Evolutionary conservation across 1,139 yeast genomes (phyloP), one percentile per base, ranked within the genome.

Genomic region (Diutina neorugosa): DNA sequence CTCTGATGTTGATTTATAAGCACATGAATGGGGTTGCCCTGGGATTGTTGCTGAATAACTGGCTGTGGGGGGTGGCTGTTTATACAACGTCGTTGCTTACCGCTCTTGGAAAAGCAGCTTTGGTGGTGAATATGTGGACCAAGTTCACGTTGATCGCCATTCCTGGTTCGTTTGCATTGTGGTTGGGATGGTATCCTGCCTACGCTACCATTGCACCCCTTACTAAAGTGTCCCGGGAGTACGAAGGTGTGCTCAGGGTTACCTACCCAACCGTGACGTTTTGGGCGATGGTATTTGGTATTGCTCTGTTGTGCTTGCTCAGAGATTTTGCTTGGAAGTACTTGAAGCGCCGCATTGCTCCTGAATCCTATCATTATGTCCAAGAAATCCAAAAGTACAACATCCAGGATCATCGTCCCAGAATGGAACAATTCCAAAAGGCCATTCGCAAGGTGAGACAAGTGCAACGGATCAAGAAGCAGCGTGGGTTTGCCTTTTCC

Each of bases 401-500:
- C 63, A 87, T 91, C 57, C 95, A 88, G 59, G 97, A 93, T 65
- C 87, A 87, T 67, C 78, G 96, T 60, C 98, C 99, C 20, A 81
- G 96, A 61, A 84, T 91, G 81, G 96, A 90, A 60, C 96, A 91
- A 59, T 94, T 94, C 75, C 98, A 94, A 67, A 90, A 87, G 68
- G 97, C 98, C 6, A 93, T 94, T 56, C 80, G 98, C 64, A 93
- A 91, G 65, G 98, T 93, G 46, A 84, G 99, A 68, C 98, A 94
- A 68, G 98, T 94, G 42, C 97, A 93, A 68, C 80, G 99, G 68
- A 91, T 93, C 86, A 88, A 95, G 65, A 94, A 93, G 64, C 98
- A 93, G 71, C 84, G 98, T 69, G 98, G 98, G 19, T 94, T 89
- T 76, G 99, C 99, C 1, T 94, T 93, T 63, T 90, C 98, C 3